Evolutionary conservation across 768 basidiomycete species (phyloP), one percentile per base, ranked within the genome.

Genomic region (Melanogaster broomeanus): DNA sequence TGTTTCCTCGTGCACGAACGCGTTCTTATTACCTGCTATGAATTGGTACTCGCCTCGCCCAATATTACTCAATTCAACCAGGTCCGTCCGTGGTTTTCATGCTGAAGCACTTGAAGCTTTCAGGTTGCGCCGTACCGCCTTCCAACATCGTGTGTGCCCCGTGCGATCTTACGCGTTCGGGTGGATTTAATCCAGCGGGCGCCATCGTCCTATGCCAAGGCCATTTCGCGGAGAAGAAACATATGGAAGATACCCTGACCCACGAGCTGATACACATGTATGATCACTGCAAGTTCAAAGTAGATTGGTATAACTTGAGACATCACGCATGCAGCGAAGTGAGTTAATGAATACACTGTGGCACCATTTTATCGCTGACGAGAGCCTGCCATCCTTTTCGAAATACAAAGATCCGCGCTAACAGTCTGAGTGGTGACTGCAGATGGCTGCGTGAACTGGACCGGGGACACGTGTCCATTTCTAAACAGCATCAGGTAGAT

Each of bases 321-420:
- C 94, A 97, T 74, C 93, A 97, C 66, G 97, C 96, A 3, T 99
- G 97, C 68, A 93, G 90, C 63, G 96, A 98, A 83, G 96, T 96
- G 57, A 61, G 84, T 73, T 22, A 39, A 8, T 12, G 28, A 24
- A 39, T 3, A 6, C 12, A 25, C 24, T 21, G 28, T 40, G 21
- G 30, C 28, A 24, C 21, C 15, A 25, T 44, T 30, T 40, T 27
- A 30, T 45, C 43, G 25, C 30, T 48, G 47, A 48, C 39, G 12
- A 28, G 42, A n/a, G 39, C 41, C 25, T 34, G n/a, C 24, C 33
- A 37, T 9, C 57, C 45, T 44, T 40, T 8, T 24, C 22, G 30
- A 43, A 37, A 18, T 24, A 30, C 37, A 40, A 65, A 98, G 96
- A 97, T 99, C 65, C 86, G 97, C 39, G 95, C 97, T 0, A 96